phyloP scores from a whole-genome alignment of 805 yeast genomes.

The Lachancea cidri region DNA sequence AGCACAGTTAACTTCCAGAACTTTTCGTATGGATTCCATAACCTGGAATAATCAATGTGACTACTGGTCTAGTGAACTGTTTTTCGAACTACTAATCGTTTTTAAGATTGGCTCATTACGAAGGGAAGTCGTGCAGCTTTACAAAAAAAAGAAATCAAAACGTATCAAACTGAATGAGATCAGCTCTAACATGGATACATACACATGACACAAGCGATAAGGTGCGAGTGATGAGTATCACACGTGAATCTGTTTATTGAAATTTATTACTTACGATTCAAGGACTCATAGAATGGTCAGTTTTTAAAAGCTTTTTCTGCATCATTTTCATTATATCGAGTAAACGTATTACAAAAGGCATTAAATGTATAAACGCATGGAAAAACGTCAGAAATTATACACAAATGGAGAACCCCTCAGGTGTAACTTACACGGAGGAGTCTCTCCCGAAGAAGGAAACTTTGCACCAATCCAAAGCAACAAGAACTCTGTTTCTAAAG shows the following conservation, averaged over 20 bases:
- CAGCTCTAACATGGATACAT: background rate
- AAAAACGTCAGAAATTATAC: background rate
- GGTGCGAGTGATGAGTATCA: background rate
- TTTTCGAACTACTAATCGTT: background rate
- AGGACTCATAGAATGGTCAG: background rate
- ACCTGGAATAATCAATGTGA: background rate
- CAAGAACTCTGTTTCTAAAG: constrained; percentile 81
- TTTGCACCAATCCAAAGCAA: constrained; percentile 85
- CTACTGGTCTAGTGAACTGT: background rate
- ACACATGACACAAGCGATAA: background rate
- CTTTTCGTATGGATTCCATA: background rate
- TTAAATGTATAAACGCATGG: background rate
- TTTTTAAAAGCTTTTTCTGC: no score
- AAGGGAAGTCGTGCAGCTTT: background rate
- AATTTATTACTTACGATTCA: background rate
- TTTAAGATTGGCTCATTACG: no score
- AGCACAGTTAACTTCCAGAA: background rate
- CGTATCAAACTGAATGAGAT: no score
- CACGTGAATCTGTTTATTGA: no score
- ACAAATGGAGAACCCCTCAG: background rate
- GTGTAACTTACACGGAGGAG: constrained; percentile 34
- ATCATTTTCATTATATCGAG: background rate
- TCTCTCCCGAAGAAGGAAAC: constrained; percentile 89
- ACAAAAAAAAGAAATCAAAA: background rate
- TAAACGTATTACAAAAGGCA: background rate